A percentile compares a stretch with the other conserved stretches of the same genome.
These are phyloP conservation scores for Clarireedia paspali DNA, from an alignment of 2,329 filamentous ascomycete genomes.

Conservation along the genomic window DNA sequence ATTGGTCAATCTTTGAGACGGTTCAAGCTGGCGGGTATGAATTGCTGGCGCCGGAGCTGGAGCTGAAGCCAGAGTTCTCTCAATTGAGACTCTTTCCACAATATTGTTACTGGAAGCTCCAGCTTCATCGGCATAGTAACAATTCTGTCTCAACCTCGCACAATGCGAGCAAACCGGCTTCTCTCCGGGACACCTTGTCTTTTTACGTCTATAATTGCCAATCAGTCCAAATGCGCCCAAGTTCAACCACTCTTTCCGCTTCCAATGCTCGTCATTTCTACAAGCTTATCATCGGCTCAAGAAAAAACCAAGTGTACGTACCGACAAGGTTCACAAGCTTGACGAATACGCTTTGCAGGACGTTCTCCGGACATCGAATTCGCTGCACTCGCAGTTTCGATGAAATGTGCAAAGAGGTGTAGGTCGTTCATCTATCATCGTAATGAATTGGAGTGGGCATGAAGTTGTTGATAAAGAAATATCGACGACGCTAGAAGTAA, in stretches of 20 bases:
- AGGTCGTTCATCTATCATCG: slow-evolving; percentile 2
- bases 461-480: background rate
- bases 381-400: background rate
- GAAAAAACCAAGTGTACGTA: slow-evolving; percentile 12
- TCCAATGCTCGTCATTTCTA: background rate
- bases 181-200: slow-evolving; percentile 43
- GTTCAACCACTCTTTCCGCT: background rate
- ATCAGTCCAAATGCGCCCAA: background rate
- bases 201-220: slow-evolving; percentile 37
- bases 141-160: slow-evolving; percentile 39
- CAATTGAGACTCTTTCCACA: slow-evolving; percentile 11
- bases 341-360: slow-evolving; percentile 26
- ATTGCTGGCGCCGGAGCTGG: background rate
- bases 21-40: background rate
- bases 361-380: slow-evolving; percentile 17
- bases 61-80: background rate
- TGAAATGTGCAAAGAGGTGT: slow-evolving; percentile 6
- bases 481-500: background rate
- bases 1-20: background rate
- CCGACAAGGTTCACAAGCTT: slow-evolving; percentile 33
- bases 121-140: slow-evolving; percentile 34
- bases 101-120: background rate
- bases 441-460: background rate
- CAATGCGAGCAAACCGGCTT: slow-evolving; percentile 42
- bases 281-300: background rate